Percentiles rank a stretch among this genome's conserved stretches.
phyloP scores from a whole-genome alignment of 495 filamentous ascomycete genomes.

The Hypoxylon crocopeplum region DNA sequence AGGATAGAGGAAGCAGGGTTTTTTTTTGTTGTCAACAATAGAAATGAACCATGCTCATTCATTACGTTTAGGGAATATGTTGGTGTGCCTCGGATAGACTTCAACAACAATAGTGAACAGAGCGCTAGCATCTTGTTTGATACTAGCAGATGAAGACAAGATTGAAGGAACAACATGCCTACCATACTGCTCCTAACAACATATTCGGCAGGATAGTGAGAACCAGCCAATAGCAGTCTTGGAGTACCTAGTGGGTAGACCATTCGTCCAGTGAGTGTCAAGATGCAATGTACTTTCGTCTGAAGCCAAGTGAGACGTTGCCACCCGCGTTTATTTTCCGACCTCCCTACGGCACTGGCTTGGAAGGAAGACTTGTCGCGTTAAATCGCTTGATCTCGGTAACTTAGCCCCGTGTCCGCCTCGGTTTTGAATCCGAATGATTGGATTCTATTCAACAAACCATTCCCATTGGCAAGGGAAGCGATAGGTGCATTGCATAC shows the following conservation, averaged over 20 bases:
- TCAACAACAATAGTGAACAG: too few species aligned
- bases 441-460: constrained; percentile 4
- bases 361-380: neutral
- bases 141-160: too few species aligned
- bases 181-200: too few species aligned
- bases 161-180: too few species aligned
- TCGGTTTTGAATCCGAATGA: constrained; percentile 14
- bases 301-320: constrained; percentile 19
- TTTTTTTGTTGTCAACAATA: too few species aligned
- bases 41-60: too few species aligned
- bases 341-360: constrained; percentile 18
- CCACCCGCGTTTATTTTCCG: constrained; percentile 32
- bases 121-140: too few species aligned
- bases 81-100: too few species aligned
- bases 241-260: too few species aligned
- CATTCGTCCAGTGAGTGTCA: constrained; percentile 11
- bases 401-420: constrained; percentile 7
- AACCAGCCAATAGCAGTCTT: neutral
- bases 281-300: constrained; percentile 15
- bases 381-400: constrained; percentile 6
- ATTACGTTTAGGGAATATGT: too few species aligned
- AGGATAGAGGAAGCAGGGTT: constrained; percentile 12
- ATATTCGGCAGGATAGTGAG: neutral
- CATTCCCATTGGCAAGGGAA: neutral
- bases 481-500: constrained; percentile 2